phyloP scores from a whole-genome alignment of 1,139 yeast genomes.

The Arxiozyma slooffiae region DNA sequence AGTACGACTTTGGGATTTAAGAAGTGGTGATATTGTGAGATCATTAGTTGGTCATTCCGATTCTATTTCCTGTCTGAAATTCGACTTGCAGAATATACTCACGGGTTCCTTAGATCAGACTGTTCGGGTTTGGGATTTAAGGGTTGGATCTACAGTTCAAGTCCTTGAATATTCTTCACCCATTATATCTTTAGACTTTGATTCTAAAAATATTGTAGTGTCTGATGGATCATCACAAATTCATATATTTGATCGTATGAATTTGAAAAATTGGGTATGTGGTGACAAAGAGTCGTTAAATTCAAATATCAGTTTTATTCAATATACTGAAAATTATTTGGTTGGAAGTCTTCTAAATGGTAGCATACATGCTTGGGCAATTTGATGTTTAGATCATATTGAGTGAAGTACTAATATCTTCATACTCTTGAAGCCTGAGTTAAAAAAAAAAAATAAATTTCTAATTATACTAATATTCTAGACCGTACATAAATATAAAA shows the following conservation, averaged over 20 bases:
- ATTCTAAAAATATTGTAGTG: conserved; percentile 44
- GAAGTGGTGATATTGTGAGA: conserved; percentile 59
- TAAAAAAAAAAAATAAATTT: too few species aligned
- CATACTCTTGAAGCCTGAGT: background rate
- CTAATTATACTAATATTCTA: background rate
- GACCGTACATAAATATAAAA: background rate
- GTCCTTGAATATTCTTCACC: conserved; percentile 50
- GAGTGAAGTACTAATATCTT: background rate
- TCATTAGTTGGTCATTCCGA: conserved; percentile 62
- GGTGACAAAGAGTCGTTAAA: conserved; percentile 39
- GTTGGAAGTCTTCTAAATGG: conserved; percentile 56
- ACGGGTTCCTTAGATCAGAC: conserved; percentile 61
- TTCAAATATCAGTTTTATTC: conserved; percentile 28
- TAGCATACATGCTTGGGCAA: conserved; percentile 50
- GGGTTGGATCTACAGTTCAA: conserved; percentile 54
- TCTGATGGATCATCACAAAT: conserved; percentile 36
- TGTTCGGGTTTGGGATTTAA: conserved; percentile 61
- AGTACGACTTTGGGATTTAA: conserved; percentile 66
- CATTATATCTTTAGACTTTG: conserved; percentile 47
- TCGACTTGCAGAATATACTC: conserved; percentile 52
- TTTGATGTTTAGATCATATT: conserved; percentile 7
- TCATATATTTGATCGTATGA: conserved; percentile 48
- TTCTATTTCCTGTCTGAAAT: conserved; percentile 57
- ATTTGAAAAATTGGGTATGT: conserved; percentile 43
- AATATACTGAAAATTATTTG: conserved; percentile 50